Percentiles rank a stretch among this genome's conserved stretches.
phyloP scores from a whole-genome alignment of 768 basidiomycete genomes.

The Exidia glandulosa region DNA sequence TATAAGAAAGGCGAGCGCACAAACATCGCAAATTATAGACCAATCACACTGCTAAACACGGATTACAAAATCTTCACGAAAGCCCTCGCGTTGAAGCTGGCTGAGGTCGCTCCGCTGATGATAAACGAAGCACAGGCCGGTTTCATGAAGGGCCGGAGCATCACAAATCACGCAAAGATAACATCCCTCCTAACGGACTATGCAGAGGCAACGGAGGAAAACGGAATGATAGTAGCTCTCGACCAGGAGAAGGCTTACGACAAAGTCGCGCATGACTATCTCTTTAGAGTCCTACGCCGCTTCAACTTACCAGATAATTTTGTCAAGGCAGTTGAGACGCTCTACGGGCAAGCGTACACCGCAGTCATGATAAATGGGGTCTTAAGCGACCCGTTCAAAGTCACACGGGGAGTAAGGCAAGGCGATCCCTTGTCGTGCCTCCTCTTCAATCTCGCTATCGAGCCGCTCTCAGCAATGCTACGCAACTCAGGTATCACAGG shows the following conservation, averaged over 20 bases:
- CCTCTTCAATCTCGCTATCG: slow-evolving; percentile 29
- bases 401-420: slow-evolving; percentile 25
- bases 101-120: slow-evolving; percentile 1
- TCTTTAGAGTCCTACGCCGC: slow-evolving; percentile 3
- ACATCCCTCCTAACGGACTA: slow-evolving; percentile 8
- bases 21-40: slow-evolving; percentile 16
- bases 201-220: slow-evolving; percentile 6
- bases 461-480: slow-evolving; percentile 25
- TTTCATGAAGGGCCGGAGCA: slow-evolving; percentile 21
- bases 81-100: slow-evolving; percentile 11
- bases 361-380: slow-evolving; percentile 22
- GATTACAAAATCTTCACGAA: too few relatives aligned
- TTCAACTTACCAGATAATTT: slow-evolving; percentile 4
- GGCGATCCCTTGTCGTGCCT: slow-evolving; percentile 30
- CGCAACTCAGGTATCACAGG: slow-evolving; percentile 15
- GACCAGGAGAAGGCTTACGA: too few relatives aligned
- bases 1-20: slow-evolving; percentile 21
- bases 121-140: slow-evolving; percentile 29
- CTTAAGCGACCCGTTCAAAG: slow-evolving; percentile 13
- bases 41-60: too few relatives aligned
- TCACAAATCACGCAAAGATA: slow-evolving; percentile 24
- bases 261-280: slow-evolving; percentile 10
- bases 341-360: slow-evolving; percentile 22
- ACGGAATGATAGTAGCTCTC: slow-evolving; percentile 9
- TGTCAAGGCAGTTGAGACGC: slow-evolving; percentile 15